Base-by-base conservation (phyloP, 768 basidiomycete genomes). In the Kwoniella heveanensis region DNA sequence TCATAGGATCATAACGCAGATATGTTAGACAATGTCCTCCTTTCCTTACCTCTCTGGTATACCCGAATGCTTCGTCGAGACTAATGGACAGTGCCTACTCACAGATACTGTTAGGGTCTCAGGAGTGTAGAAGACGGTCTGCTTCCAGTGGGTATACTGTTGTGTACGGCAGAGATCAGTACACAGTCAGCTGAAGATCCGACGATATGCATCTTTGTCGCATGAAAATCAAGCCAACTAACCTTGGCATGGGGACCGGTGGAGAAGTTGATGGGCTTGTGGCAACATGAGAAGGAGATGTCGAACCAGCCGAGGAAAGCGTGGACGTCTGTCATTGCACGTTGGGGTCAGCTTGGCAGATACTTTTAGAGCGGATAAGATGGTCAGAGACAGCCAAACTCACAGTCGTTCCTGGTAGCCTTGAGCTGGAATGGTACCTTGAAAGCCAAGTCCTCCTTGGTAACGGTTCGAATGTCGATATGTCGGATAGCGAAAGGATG, bases 271-370 rank as follows among this genome's bases (percentile, higher is more conserved):
- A 94, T 88, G 77, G 90, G 91, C 81, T 92, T 96, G 84, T 98
- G 96, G 60, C 92, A 92, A 79, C 90, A 92, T 61, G 90, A 89
- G 83, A 99, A 99, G 46, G 88, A 85, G 76, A 95, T 89, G 80
- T 99, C 96, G 82, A 99, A 99, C 96, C 96, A 99, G 32, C 92
- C 93, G 54, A 99, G 87, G 87, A 97, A 96, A 24, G 96, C 96
- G 77, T 99, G 96, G 26, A 92, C 84, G 78, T 94, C 94, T 98
- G 72, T 2, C 32, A 13, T 32, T 6, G n/a, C n/a, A n/a, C n/a
- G n/a, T n/a, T n/a, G n/a, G n/a, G n/a, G n/a, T n/a, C n/a, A n/a
- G n/a, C n/a, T n/a, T n/a, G n/a, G n/a, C n/a, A n/a, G n/a, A n/a
- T n/a, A n/a, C n/a, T n/a, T n/a, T n/a, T n/a, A n/a, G n/a, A n/a